Base-by-base conservation (phyloP, 805 yeast species). In the Hanseniaspora thailandica region DNA sequence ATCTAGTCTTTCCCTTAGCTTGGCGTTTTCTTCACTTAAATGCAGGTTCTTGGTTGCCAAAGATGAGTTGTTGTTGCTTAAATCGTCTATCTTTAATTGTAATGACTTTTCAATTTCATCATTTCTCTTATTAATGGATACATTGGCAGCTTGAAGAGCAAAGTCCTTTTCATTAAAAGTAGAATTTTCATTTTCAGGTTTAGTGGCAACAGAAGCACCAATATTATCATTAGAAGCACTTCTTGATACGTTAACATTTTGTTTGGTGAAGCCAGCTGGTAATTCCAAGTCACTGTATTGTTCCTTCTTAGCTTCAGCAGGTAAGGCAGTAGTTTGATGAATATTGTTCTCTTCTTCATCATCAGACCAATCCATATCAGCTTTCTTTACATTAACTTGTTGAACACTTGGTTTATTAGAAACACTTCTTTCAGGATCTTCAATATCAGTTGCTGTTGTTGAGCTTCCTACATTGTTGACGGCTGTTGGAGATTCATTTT, bases 321-420 rank as follows among this genome's bases (percentile, higher is more conserved):
- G 13, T 3, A 28, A 20, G 10, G 2, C 47, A 28, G 28, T 5
- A 31, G 15, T n/a, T 31, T 31, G 33, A 30, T 3, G 33, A 13
- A 4, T 12, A 10, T 38, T 38, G 7, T 2, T 12, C 10, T 38
- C 47, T 20, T 44, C 28, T 19, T 53, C 57, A 58, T 84, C 95
- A 52, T 88, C 83, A 15, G 90, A 83, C 88, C 96, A 93, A 3
- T 89, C 81, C 63, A 90, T 73, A 41, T 82, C 79, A 0, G 96
- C 86, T 64, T 84, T 86, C 26, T 83, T 76, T 0, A 97, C 96
- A n/a, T 84, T 78, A 4, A 90, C 82, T 4, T 82, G 79, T 5
- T 84, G 45, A 47, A 47, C 52, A 20, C 45, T 39, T 39, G 52
- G 52, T 17, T 47, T 47, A n/a, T 39, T 28, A 10, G 36, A 17